Base-by-base conservation (phyloP, 805 yeast species). In the Cyberlindnera subsufficiens region DNA sequence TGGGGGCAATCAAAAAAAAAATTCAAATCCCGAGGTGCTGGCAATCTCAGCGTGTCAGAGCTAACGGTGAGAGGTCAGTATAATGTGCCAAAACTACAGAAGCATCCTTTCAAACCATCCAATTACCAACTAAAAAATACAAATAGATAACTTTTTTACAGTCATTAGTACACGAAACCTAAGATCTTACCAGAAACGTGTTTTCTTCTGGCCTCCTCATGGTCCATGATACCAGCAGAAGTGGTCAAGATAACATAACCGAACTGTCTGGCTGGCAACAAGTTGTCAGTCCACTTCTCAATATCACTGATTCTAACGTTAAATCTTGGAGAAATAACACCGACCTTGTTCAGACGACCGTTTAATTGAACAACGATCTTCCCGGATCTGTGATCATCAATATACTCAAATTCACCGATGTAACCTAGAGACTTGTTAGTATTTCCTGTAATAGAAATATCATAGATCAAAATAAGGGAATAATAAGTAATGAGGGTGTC, bases 121-220 rank as follows among this genome's bases (percentile, higher is more conserved):
- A 22, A 22, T 22, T 9, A 9, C 27, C 27, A 22, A 22, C 27
- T 22, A 22, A 22, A 22, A 22, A 22, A 22, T 20, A 20, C 22
- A 20, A 20, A 22, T 11, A 22, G 27, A 22, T 3, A 22, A 8
- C 27, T 22, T 22, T 22, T 22, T 9, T 22, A 22, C 27, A 22
- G 11, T 10, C 22, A 22, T 47, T 86, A 90, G 85, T 90, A 90
- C 58, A 90, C 96, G 80, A 87, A 90, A 70, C 97, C 98, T 69
- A 90, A 85, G 75, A 90, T 86, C 83, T 90, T 90, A 75, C 98
- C 98, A 62, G 96, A 88, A 63, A 90, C 97, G 79, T 90, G 97
- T 87, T 90, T 91, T 83, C 97, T 86, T 84, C 96, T 87, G 67
- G 98, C 98, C 80, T 90, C 97, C 81, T 91, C 97, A 80, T 90